Evolutionary conservation across 169 alveolate genomes (phyloP).

Genomic region (Plasmodium malariae): DNA sequence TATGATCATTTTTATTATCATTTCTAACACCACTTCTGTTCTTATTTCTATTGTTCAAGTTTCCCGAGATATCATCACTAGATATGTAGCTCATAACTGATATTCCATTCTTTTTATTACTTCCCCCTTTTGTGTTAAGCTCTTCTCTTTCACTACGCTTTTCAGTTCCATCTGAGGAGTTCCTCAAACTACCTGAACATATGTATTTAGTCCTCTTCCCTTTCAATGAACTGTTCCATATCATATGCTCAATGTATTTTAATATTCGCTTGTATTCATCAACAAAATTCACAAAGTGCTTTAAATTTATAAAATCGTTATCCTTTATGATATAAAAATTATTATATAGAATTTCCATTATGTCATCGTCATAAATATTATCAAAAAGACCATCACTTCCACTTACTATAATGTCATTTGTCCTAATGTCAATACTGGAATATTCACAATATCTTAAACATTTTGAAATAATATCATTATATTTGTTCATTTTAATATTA

Average conservation of each 20-base stretch:
- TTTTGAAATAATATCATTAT: slow-evolving; percentile 57
- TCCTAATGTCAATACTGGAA: slow-evolving; percentile 24
- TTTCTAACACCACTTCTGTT: neutral
- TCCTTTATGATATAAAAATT: slow-evolving; percentile 44
- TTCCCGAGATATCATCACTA: neutral
- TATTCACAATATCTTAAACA: slow-evolving; percentile 67
- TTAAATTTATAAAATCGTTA: slow-evolving; percentile 45
- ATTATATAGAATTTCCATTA: slow-evolving; percentile 49
- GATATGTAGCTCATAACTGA: neutral
- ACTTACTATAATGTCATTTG: slow-evolving; percentile 60
- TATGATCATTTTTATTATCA: neutral
- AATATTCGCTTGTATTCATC: slow-evolving; percentile 22
- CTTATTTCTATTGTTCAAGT: neutral
- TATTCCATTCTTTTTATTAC: neutral
- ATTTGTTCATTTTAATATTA: slow-evolving; percentile 42
- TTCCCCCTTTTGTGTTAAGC: neutral
- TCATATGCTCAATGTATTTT: neutral
- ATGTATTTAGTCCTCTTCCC: neutral
- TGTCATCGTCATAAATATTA: slow-evolving; percentile 74
- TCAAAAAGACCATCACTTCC: slow-evolving; percentile 76
- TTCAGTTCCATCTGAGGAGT: neutral
- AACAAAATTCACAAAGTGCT: slow-evolving; percentile 13
- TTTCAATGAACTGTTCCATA: neutral
- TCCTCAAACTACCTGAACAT: neutral
- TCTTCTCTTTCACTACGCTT: neutral